phyloP scores from a whole-genome alignment of 345 rosid species.

The Eucalyptus melliodora region DNA sequence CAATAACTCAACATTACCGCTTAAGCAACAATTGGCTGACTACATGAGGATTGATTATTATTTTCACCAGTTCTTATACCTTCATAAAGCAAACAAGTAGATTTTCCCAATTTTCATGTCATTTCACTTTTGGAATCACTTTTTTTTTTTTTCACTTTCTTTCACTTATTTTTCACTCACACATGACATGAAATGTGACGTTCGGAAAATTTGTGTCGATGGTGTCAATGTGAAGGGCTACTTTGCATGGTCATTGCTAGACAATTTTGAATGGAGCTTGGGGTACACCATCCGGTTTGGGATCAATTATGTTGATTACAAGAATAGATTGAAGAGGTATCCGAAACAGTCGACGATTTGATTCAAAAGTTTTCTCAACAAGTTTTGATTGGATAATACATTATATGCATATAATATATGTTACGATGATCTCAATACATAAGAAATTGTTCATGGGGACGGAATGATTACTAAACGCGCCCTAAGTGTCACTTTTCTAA shows the following conservation, averaged over 20 bases:
- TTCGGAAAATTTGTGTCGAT: background rate
- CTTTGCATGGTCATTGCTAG: background rate
- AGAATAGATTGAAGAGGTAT: background rate
- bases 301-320: background rate
- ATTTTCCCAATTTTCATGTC: background rate
- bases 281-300: background rate
- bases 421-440: too few relatives aligned
- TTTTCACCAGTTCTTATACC: conserved; percentile 7
- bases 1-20: conserved; percentile 13
- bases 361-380: background rate
- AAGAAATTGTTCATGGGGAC: rapidly evolving
- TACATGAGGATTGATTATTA: conserved; percentile 17
- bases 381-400: background rate
- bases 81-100: conserved; percentile 17
- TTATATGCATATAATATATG: too few relatives aligned
- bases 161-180: background rate
- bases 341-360: background rate
- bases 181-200: background rate
- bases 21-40: conserved; percentile 12
- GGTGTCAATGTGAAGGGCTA: background rate
- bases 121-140: background rate
- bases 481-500: too few relatives aligned
- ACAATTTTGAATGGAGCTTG: background rate
- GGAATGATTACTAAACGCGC: too few relatives aligned
- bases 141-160: background rate